A percentile compares a stretch with the other conserved stretches of the same genome.
Evolutionary conservation across 169 alveolate species (phyloP).

Genomic region (Plasmodium gonderi): DNA sequence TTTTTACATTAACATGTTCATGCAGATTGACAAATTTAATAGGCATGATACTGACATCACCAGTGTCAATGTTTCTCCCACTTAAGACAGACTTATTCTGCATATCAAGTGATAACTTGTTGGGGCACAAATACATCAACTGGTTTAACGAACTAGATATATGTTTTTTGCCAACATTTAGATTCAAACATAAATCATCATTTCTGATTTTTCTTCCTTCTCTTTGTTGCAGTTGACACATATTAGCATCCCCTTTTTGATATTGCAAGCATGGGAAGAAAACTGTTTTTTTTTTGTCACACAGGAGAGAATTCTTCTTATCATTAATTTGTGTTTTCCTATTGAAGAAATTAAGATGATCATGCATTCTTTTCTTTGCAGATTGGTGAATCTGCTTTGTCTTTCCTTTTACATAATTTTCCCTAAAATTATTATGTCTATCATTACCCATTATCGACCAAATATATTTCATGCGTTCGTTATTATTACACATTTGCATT

Average conservation of each 20-base stretch:
- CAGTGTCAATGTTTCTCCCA: background rate
- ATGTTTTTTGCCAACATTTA: background rate
- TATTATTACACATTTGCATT: no score
- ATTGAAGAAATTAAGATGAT: background rate
- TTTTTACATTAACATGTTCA: no score
- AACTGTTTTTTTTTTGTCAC: no score
- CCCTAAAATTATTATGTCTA: background rate
- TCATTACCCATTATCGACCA: no score
- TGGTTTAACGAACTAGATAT: background rate
- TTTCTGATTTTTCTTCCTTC: background rate
- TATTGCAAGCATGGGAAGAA: background rate
- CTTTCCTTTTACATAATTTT: background rate
- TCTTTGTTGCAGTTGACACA: background rate
- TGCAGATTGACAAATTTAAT: no score
- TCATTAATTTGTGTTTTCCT: background rate
- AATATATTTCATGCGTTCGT: no score
- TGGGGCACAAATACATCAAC: background rate
- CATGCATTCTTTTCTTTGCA: background rate
- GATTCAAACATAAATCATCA: background rate
- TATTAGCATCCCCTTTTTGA: background rate
- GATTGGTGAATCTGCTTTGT: background rate
- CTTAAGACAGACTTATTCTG: background rate
- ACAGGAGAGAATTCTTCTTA: background rate
- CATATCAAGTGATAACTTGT: background rate
- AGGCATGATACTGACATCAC: background rate